Conservation (phyloP, 2,329 filamentous ascomycete genomes). For the Cladobotryum mycophilum region DNA sequence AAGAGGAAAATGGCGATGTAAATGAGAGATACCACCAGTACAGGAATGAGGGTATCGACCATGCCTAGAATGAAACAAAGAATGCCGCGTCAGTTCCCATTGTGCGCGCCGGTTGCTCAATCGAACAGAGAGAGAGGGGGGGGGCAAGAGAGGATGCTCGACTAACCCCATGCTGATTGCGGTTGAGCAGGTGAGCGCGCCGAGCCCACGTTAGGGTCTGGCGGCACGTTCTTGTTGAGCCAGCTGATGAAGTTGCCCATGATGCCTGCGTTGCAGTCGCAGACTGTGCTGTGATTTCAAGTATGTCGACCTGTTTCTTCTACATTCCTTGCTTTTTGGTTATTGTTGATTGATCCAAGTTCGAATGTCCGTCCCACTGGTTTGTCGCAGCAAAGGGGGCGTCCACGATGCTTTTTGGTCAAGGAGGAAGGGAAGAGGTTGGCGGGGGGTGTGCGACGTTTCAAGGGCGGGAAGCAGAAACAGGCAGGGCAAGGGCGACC, state of each 20-base stretch:
- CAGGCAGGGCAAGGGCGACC: neutral
- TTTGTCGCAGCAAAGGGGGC: no score
- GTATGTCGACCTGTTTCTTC: neutral
- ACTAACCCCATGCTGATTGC: slow-evolving; percentile 31
- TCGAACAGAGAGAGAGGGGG: neutral
- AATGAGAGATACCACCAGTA: slow-evolving; percentile 40
- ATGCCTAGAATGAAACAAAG: slow-evolving; percentile 23
- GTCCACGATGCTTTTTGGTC: neutral
- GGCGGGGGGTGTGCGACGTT: neutral
- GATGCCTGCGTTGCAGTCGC: slow-evolving; percentile 16
- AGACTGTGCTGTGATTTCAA: slow-evolving; percentile 6
- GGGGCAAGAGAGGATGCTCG: neutral
- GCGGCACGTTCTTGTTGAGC: slow-evolving; percentile 28
- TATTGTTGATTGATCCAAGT: neutral
- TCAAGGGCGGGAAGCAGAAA: neutral
- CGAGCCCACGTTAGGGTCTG: slow-evolving; percentile 18
- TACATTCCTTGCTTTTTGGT: neutral
- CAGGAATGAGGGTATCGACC: slow-evolving; percentile 48
- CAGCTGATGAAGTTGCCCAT: slow-evolving; percentile 36
- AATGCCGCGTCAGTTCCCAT: slow-evolving; percentile 6
- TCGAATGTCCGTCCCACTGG: no score
- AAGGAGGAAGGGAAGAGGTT: neutral
- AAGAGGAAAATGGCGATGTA: slow-evolving; percentile 48
- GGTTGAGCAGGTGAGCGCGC: slow-evolving; percentile 19
- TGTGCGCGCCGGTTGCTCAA: no score